These are phyloP conservation scores for Tolypocladium guangdongense DNA, from an alignment of 2,329 filamentous ascomycete species.

Conservation along the genomic window DNA sequence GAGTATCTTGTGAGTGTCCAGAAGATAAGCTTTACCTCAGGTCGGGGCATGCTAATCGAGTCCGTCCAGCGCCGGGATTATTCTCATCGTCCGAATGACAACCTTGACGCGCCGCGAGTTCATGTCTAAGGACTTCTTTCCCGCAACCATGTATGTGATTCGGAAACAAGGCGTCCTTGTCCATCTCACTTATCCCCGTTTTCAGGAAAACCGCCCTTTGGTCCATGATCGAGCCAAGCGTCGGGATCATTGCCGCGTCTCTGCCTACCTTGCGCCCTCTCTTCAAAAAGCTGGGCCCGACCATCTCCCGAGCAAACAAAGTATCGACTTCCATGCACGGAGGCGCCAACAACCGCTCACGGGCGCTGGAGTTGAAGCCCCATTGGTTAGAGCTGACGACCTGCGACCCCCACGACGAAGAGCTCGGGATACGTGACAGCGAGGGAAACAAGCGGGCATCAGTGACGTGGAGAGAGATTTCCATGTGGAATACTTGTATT, in stretches of 20 bases:
- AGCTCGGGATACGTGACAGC: neutral
- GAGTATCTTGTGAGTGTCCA: conserved; percentile 1
- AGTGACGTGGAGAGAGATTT: neutral
- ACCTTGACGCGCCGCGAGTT: neutral
- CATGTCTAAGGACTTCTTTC: neutral
- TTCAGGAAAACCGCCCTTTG: conserved; percentile 2
- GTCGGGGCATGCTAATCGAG: neutral
- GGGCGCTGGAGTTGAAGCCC: neutral
- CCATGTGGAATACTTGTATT: neutral
- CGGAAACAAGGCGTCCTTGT: too few relatives aligned
- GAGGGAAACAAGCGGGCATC: neutral
- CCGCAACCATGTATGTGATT: neutral
- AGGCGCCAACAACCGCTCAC: neutral
- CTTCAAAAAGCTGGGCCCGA: neutral
- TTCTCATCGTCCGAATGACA: conserved; percentile 1
- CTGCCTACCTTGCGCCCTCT: conserved; percentile 4
- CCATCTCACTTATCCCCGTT: neutral
- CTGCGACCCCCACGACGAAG: neutral
- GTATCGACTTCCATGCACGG: neutral
- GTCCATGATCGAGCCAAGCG: conserved; percentile 3
- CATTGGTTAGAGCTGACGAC: conserved; percentile 2
- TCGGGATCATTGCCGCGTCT: conserved; percentile 3
- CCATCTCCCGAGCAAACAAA: neutral
- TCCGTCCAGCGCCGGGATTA: conserved; percentile 1
- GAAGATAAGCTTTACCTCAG: neutral